phyloP scores from a whole-genome alignment of 176 grass and related monocot species.

The Carex littledalei region DNA sequence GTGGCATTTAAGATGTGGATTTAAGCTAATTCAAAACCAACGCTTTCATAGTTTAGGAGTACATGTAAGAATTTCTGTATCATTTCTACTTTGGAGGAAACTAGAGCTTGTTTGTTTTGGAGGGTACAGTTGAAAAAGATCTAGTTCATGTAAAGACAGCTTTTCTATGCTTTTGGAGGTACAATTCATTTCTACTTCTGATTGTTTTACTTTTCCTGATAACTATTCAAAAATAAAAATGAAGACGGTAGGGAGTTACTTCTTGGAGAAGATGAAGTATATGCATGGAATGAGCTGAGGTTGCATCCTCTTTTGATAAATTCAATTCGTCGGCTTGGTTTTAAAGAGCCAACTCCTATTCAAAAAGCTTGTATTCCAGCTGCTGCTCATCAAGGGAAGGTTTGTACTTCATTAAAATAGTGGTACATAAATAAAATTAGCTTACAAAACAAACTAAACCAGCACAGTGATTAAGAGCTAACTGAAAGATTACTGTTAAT shows the following conservation, averaged over 20 bases:
- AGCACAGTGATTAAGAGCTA: neutral
- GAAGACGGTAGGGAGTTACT: slow-evolving; percentile 33
- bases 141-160: neutral
- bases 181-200: neutral
- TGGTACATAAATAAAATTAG: neutral
- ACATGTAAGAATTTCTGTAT: slow-evolving; percentile 8
- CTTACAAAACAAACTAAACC: neutral
- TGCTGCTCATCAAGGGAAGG: slow-evolving; percentile 94
- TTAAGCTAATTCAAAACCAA: neutral
- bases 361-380: slow-evolving; percentile 80
- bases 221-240: slow-evolving; percentile 7
- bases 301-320: slow-evolving; percentile 70
- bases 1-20: neutral
- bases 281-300: slow-evolving; percentile 68
- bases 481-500: slow-evolving; percentile 8
- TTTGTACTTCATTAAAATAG: slow-evolving; percentile 32
- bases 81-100: neutral
- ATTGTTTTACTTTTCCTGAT: slow-evolving; percentile 2
- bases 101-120: neutral
- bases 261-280: slow-evolving; percentile 65
- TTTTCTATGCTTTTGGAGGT: neutral
- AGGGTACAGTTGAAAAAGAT: neutral
- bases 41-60: neutral
- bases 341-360: slow-evolving; percentile 84
- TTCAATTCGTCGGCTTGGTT: slow-evolving; percentile 62